Percentiles rank a stretch among this genome's conserved stretches.
Conservation (phyloP, 257 asterid genomes). For the Solanum virginianum region DNA sequence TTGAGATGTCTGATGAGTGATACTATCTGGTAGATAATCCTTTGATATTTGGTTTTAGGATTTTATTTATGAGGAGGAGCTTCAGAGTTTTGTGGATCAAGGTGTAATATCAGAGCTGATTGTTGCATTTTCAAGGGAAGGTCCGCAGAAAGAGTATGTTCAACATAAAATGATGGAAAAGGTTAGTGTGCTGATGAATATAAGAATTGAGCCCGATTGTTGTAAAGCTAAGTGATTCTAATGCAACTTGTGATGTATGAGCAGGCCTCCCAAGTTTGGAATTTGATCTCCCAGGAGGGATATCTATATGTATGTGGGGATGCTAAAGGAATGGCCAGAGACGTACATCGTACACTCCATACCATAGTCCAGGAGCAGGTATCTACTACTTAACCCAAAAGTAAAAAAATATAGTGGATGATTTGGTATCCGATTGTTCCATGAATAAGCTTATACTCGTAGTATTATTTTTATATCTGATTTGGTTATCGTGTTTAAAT, state of each 20-base stretch:
- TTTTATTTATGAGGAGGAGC: conserved; percentile 67
- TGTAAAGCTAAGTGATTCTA: background rate
- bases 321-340: conserved; percentile 84
- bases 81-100: conserved; percentile 33
- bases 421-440: background rate
- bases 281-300: conserved; percentile 45
- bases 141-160: conserved; percentile 61
- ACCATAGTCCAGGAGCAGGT: conserved; percentile 63
- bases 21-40: background rate
- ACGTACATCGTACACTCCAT: conserved; percentile 67
- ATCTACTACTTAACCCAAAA: background rate
- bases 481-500: background rate
- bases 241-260: background rate
- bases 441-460: background rate
- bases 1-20: background rate
- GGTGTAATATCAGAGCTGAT: conserved; percentile 57
- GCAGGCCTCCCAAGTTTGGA: conserved; percentile 60
- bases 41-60: conserved; percentile 28
- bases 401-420: background rate
- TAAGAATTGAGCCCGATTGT: background rate
- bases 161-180: conserved; percentile 66
- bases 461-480: background rate
- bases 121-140: conserved; percentile 75
- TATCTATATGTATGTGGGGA: conserved; percentile 75
- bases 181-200: conserved; percentile 14